Conservation (phyloP, 176 grass and related monocot species). For the Carex littledalei region DNA sequence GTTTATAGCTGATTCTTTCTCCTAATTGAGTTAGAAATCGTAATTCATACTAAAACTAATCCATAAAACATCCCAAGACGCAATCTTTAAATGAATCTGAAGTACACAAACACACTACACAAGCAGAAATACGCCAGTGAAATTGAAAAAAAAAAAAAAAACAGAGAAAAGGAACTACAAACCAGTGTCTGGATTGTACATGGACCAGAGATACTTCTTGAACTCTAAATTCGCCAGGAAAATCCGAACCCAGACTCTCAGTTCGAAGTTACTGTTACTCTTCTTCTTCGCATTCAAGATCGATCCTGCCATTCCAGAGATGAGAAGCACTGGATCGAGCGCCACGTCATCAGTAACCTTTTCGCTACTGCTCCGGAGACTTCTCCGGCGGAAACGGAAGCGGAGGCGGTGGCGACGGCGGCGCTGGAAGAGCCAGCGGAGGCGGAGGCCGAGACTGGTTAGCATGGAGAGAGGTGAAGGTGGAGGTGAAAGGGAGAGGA, state of each 20-base stretch:
- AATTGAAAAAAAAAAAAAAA: neutral
- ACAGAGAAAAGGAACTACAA: neutral
- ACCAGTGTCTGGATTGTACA: conserved; percentile 70
- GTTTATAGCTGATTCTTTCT: neutral
- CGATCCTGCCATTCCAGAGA: conserved; percentile 86
- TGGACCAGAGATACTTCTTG: conserved; percentile 90
- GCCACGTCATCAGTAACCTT: neutral
- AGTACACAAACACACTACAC: neutral
- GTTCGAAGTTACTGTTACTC: conserved; percentile 39
- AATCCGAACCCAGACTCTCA: conserved; percentile 81
- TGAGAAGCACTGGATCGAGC: conserved; percentile 70
- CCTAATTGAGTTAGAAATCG: neutral
- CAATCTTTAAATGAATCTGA: neutral
- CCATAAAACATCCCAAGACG: neutral
- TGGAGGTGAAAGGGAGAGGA: neutral
- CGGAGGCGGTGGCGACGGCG: neutral
- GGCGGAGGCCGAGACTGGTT: conserved; percentile 28
- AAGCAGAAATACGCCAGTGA: neutral
- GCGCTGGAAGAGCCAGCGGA: conserved; percentile 36
- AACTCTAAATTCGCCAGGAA: conserved; percentile 73
- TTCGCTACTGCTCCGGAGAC: neutral
- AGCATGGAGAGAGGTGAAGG: conserved; percentile 25
- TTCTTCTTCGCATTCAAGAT: conserved; percentile 68
- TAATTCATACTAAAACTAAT: neutral
- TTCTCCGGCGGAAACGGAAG: neutral